Base-by-base conservation (phyloP, 805 yeast species). In the Starmerella geochares region DNA sequence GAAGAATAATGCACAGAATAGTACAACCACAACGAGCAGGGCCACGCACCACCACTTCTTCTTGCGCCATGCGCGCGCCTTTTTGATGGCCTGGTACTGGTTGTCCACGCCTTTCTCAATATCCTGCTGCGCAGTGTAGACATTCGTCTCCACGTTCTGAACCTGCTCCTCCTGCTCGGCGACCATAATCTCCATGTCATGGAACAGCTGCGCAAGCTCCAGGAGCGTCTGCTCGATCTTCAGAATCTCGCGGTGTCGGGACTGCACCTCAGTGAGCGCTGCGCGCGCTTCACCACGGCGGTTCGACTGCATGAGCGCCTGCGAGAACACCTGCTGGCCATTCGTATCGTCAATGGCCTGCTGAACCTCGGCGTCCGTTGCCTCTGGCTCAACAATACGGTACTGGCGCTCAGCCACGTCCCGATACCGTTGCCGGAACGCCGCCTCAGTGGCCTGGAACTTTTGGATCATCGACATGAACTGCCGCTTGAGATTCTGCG, bases 151-250 rank as follows among this genome's bases (percentile, higher is more conserved):
- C 56, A 86, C 79, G 62, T 80, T 83, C 63, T 81, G 84, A 58
- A 92, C 81, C 54, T 83, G 80, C 59, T 79, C 86, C 67, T 88
- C 95, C 72, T 92, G 97, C 70, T 88, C 95, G 59, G 90, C 86
- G 43, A 90, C 96, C 69, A 92, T 74, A 64, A 85, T 85, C 70
- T 92, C 96, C 92, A 92, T 86, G 65, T 92, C 97, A 62, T 83
- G 83, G 73, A 92, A 87, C 65, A 92, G 77, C 71, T 86, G 95
- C 37, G 94, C 85, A 68, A 92, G 78, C 69, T 92, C 98, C 32
- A 90, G 86, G 84, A 92, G 87, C 52, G 95, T 83, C 70, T 86
- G 81, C 70, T 90, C 97, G 68, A 92, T 82, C 72, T 86, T 85
- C 71, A 86, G 83, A 63, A 92, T 79, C 71, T 92, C 97, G 65